Conservation (phyloP, 768 basidiomycete genomes). For the Neoboletus brunneissimus region DNA sequence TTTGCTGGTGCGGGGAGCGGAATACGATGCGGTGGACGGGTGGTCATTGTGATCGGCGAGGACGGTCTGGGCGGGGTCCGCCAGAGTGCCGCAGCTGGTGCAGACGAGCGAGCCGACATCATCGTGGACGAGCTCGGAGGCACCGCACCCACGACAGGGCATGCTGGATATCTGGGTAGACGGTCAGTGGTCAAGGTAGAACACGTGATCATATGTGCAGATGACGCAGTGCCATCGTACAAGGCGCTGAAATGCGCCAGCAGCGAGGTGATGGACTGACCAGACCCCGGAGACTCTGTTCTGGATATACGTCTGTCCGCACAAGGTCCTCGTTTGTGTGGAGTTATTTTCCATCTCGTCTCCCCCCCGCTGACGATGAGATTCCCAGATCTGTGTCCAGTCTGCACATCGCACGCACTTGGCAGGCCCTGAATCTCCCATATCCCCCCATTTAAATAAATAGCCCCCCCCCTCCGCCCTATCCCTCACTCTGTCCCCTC, state of each 20-base stretch:
- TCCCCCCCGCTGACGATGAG: not conserved
- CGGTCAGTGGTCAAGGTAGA: no score
- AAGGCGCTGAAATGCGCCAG: no score
- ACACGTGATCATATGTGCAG: no score
- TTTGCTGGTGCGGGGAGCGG: slow-evolving; percentile 46
- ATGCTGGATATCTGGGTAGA: no score
- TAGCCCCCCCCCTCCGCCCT: slow-evolving; percentile 15
- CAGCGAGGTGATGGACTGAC: no score
- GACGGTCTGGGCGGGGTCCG: slow-evolving; percentile 57
- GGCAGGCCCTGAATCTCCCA: not conserved
- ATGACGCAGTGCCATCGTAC: no score
- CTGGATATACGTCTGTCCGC: not conserved
- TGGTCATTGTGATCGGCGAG: slow-evolving; percentile 49
- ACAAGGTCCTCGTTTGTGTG: slow-evolving; percentile 2
- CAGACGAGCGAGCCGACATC: slow-evolving; percentile 62
- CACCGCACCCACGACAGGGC: slow-evolving; percentile 56
- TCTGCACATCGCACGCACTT: slow-evolving; percentile 3
- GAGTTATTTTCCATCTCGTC: no score
- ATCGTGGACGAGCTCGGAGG: slow-evolving; percentile 52
- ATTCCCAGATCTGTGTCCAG: not conserved
- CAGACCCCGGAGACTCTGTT: not conserved
- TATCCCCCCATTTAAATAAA: slow-evolving; percentile 33
- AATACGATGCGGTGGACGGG: slow-evolving; percentile 35
- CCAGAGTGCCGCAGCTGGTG: slow-evolving; percentile 67
- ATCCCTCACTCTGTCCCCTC: slow-evolving; percentile 25